Base-by-base conservation (phyloP, 179 eudicot genomes). In the Beta macrorhiza region DNA sequence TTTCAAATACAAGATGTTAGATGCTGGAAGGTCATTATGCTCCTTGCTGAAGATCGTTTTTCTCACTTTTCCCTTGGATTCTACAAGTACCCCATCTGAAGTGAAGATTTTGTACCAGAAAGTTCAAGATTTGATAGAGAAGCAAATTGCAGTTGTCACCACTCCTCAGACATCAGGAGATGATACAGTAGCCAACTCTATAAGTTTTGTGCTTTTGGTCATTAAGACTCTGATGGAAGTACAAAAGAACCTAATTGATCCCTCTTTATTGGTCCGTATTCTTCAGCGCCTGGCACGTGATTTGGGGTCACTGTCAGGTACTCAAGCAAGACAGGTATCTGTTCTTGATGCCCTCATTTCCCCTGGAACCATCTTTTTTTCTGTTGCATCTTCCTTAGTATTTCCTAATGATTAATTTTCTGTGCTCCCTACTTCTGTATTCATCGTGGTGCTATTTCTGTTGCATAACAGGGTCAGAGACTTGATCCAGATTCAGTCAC, bases 211-310 rank as follows among this genome's bases (percentile, higher is more conserved):
- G 79, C 92, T 97, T 58, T 89, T 90, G 88, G 92, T 97, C 77
- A 89, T 92, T 14, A 91, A 90, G 88, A 89, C 99, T 52, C 83
- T 97, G 84, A 89, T 93, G 70, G 98, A 93, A 83, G 92, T 94
- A 86, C 97, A 93, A 79, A 93, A 89, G 81, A 92, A 86, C 86
- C 79, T 93, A 63, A 86, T 90, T 79, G 95, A 94, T 71, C 95
- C 99, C 53, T 85, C 82, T 73, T 88, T 84, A 85, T 88, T 94
- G 90, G 97, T 91, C 77, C 97, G 95, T 57, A 90, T 97, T 68
- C 93, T 97, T 88, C 98, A 97, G 82, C 97, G 98, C 63, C 87
- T 97, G 77, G 93, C 99, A 81, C 97, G 99, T 72, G 99, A 97
- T 84, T 88, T 97, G 93, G 93, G 90, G 65, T 86, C 89, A 32